These are phyloP conservation scores for Hymenoscyphus repandus DNA, from an alignment of 2,329 filamentous ascomycete species.

Conservation along the genomic window DNA sequence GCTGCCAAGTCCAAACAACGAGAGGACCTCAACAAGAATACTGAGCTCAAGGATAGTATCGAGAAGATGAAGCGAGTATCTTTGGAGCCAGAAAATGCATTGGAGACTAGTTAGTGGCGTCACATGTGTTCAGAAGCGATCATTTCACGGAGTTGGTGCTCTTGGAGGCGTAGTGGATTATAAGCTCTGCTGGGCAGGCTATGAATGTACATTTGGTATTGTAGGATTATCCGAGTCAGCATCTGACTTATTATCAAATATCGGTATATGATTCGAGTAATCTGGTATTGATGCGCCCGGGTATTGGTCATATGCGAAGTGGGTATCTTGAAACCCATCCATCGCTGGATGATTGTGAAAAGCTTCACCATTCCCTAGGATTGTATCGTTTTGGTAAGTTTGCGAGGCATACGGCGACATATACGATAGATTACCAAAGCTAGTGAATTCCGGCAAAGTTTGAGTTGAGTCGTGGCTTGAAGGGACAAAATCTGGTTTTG, in stretches of 20 bases:
- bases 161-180: slow-evolving; percentile 7
- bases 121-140: neutral
- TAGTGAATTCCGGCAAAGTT: neutral
- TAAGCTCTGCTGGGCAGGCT: slow-evolving; percentile 13
- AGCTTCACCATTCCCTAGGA: no score
- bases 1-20: slow-evolving; percentile 16
- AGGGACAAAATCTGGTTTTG: neutral
- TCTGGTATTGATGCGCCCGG: slow-evolving; percentile 8
- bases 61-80: slow-evolving; percentile 19
- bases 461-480: no score
- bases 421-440: neutral
- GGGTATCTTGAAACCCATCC: no score
- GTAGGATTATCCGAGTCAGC: slow-evolving; percentile 15
- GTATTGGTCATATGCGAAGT: no score
- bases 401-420: slow-evolving; percentile 1
- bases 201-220: slow-evolving; percentile 17
- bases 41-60: slow-evolving; percentile 17
- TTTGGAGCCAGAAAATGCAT: slow-evolving; percentile 18
- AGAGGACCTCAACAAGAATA: slow-evolving; percentile 7
- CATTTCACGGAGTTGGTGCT: slow-evolving; percentile 11
- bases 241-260: slow-evolving; percentile 14
- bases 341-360: no score
- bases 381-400: neutral
- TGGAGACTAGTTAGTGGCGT: slow-evolving; percentile 9
- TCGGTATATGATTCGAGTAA: slow-evolving; percentile 6